Evolutionary conservation across 1,284 basidiomycete genomes (phyloP).

Genomic region (Marasmius tenuissimus): DNA sequence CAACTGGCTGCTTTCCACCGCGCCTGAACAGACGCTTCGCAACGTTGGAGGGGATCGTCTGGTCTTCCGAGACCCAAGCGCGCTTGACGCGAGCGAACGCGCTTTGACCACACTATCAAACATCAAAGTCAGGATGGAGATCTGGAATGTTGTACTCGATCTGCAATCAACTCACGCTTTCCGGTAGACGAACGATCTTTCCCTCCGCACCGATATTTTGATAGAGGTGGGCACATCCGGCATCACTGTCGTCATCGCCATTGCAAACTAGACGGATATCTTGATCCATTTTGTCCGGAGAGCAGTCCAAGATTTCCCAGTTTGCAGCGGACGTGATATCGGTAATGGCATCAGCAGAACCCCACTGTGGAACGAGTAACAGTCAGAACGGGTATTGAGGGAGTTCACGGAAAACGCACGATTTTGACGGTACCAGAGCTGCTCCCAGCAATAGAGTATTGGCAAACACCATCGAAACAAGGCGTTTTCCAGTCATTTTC

Average conservation of each 20-base stretch:
- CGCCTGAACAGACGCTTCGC: constrained; percentile 23
- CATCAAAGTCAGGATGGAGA: neutral
- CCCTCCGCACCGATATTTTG: constrained; percentile 15
- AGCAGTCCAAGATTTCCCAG: constrained; percentile 21
- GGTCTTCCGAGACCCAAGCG: constrained; percentile 30
- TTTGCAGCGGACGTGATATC: constrained; percentile 22
- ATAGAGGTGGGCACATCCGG: constrained; percentile 16
- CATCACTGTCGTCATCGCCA: neutral
- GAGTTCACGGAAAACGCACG: constrained; percentile 13
- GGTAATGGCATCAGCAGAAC: constrained; percentile 18
- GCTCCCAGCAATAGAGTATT: constrained; percentile 16
- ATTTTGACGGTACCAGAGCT: constrained; percentile 19
- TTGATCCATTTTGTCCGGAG: constrained; percentile 14
- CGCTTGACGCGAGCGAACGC: constrained; percentile 40
- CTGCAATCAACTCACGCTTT: constrained; percentile 15
- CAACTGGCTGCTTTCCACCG: constrained; percentile 29
- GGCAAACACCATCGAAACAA: constrained; percentile 20
- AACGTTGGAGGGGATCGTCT: constrained; percentile 29
- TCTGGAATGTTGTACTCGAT: too few species aligned
- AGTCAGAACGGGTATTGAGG: neutral
- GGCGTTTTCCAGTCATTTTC: constrained; percentile 23
- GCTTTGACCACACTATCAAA: constrained; percentile 33
- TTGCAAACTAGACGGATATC: constrained; percentile 21
- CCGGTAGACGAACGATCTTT: constrained; percentile 22
- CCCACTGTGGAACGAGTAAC: constrained; percentile 13